A percentile compares a stretch with the other conserved stretches of the same genome.
Conservation (phyloP, 352 stramenopile species). For the Plasmopara viticola region DNA sequence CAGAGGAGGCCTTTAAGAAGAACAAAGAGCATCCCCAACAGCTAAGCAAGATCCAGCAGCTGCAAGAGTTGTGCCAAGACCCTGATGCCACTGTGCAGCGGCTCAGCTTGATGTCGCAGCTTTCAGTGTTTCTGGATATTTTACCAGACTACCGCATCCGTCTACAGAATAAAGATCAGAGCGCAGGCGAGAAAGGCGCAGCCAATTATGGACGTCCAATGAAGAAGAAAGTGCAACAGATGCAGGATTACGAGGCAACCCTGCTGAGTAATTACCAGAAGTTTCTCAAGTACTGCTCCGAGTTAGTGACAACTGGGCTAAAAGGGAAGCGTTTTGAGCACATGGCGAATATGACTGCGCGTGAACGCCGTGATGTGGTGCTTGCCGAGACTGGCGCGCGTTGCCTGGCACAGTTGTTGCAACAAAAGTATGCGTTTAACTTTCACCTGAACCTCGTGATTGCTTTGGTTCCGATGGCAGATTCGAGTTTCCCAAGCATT, state of each 20-base stretch:
- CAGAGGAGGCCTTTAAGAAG: conserved; percentile 83
- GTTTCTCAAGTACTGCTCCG: conserved; percentile 71
- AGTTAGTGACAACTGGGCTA: conserved; percentile 51
- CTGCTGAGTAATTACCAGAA: conserved; percentile 81
- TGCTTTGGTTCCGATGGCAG: conserved; percentile 71
- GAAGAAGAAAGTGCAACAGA: conserved; percentile 85
- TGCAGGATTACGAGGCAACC: conserved; percentile 75
- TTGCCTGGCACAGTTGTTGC: conserved; percentile 72
- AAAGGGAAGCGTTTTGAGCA: conserved; percentile 48
- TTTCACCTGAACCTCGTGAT: conserved; percentile 83
- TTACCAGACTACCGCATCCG: conserved; percentile 94
- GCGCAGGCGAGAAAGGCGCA: conserved; percentile 75
- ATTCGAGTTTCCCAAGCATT: conserved; percentile 51
- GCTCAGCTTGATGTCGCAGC: conserved; percentile 88
- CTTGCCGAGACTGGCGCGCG: conserved; percentile 63
- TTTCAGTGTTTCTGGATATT: conserved; percentile 95
- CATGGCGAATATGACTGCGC: conserved; percentile 25
- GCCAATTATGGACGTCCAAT: conserved; percentile 68
- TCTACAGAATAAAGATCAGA: conserved; percentile 65
- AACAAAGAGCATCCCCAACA: conserved; percentile 77
- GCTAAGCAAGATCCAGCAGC: conserved; percentile 74
- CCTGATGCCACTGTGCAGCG: conserved; percentile 71
- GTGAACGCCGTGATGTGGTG: conserved; percentile 39
- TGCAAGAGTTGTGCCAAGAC: conserved; percentile 65
- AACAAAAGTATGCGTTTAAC: conserved; percentile 84